phyloP scores from a whole-genome alignment of 2,329 filamentous ascomycete genomes.

The Hypomyces rosellus region DNA sequence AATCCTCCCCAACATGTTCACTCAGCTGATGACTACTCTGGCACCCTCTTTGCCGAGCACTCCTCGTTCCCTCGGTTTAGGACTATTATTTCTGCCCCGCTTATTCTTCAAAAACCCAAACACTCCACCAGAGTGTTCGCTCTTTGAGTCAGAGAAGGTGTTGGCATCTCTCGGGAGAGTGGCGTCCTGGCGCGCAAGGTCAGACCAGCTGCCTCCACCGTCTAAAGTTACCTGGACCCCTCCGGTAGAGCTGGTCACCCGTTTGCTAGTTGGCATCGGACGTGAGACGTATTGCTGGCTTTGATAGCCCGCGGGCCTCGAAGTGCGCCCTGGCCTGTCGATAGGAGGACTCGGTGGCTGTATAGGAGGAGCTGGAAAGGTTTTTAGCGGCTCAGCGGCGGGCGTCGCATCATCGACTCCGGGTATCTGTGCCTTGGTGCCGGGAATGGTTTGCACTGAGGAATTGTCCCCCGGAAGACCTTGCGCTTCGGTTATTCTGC shows the following conservation, averaged over 20 bases:
- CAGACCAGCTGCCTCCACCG: constrained; percentile 83
- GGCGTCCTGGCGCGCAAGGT: constrained; percentile 77
- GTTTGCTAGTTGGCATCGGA: constrained; percentile 52
- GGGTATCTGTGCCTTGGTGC: constrained; percentile 36
- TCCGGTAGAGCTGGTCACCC: constrained; percentile 70
- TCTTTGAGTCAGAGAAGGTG: constrained; percentile 45
- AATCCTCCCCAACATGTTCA: not conserved
- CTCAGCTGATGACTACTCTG: constrained; percentile 66
- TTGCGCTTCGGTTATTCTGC: constrained; percentile 30
- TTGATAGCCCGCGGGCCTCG: constrained; percentile 41
- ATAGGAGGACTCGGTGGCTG: constrained; percentile 11
- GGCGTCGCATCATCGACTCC: constrained; percentile 46
- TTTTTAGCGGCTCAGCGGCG: constrained; percentile 1
- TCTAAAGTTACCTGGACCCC: constrained; percentile 89
- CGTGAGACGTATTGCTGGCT: constrained; percentile 36
- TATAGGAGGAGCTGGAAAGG: constrained; percentile 11
- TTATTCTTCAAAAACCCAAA: constrained; percentile 85
- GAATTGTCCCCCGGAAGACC: constrained; percentile 2
- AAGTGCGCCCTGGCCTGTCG: constrained; percentile 21
- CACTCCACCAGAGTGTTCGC: constrained; percentile 66
- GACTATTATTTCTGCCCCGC: constrained; percentile 83
- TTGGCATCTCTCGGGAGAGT: constrained; percentile 64
- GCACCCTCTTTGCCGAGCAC: constrained; percentile 94
- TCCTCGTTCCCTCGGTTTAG: constrained; percentile 88
- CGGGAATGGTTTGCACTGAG: not conserved